phyloP scores from a whole-genome alignment of 2,329 filamentous ascomycete genomes.

The Botrytis sinoallii region DNA sequence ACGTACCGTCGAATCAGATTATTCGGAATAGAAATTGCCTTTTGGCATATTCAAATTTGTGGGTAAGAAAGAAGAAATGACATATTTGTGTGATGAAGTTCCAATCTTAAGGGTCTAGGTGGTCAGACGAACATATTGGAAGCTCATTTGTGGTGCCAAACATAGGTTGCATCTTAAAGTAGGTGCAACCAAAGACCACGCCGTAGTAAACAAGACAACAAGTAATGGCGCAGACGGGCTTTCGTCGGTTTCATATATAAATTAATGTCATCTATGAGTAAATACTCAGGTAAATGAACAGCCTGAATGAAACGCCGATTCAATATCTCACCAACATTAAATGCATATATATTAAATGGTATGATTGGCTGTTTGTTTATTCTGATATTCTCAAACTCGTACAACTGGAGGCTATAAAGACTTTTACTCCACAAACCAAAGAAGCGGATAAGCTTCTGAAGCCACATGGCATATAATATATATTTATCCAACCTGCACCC shows the following conservation, averaged over 20 bases:
- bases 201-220: neutral
- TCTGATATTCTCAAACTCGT: neutral
- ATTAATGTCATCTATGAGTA: neutral
- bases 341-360: neutral
- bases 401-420: neutral
- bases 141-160: conserved; percentile 1
- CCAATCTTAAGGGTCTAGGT: neutral
- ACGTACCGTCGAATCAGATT: neutral
- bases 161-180: neutral
- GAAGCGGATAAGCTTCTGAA: conserved; percentile 1
- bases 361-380: neutral
- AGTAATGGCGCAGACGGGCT: conserved; percentile 4
- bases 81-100: neutral
- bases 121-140: conserved; percentile 19
- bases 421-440: conserved; percentile 7
- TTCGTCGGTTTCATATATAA: conserved; percentile 15
- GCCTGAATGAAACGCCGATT: neutral
- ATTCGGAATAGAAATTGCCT: neutral
- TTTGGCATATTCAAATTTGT: neutral
- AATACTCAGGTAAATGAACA: neutral
- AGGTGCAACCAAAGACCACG: neutral
- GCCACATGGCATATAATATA: conserved; percentile 14
- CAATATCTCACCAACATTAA: neutral
- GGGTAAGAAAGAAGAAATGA: neutral
- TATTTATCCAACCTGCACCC: conserved; percentile 15